A percentile compares a stretch with the other conserved stretches of the same genome.
phyloP scores from a whole-genome alignment of 352 stramenopile species.

The Pythium pectinolyticum region DNA sequence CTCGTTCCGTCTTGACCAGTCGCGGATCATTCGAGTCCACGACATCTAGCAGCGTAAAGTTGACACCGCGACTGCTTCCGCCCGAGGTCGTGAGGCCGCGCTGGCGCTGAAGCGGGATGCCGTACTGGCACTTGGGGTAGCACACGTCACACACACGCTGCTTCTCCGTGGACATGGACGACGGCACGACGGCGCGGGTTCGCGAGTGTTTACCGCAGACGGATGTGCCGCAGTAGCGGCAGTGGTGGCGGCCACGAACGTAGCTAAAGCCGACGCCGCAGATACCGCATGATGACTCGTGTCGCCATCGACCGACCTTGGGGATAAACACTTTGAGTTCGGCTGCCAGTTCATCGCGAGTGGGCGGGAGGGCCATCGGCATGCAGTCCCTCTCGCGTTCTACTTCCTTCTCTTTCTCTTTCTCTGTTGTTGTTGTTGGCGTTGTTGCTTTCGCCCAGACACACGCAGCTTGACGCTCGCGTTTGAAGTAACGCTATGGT shows the following conservation, averaged over 20 bases:
- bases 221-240: constrained; percentile 68
- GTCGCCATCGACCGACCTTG: constrained; percentile 51
- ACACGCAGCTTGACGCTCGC: no score
- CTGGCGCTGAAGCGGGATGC: constrained; percentile 25
- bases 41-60: constrained; percentile 21
- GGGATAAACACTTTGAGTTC: constrained; percentile 55
- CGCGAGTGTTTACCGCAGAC: constrained; percentile 76
- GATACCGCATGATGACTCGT: constrained; percentile 55
- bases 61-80: constrained; percentile 5
- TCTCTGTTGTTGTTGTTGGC: no score
- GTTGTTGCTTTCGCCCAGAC: no score
- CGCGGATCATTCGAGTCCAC: constrained; percentile 17
- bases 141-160: constrained; percentile 80
- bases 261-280: constrained; percentile 60
- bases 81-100: constrained; percentile 20
- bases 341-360: constrained; percentile 27
- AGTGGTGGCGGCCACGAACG: constrained; percentile 75
- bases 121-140: constrained; percentile 50
- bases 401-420: no score
- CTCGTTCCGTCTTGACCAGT: constrained; percentile 11
- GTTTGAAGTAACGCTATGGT: no score
- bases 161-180: constrained; percentile 56
- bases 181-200: constrained; percentile 64
- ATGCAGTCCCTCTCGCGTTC: no score
- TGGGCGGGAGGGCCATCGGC: constrained; percentile 20